These are phyloP conservation scores for Otatea glauca DNA, from an alignment of 176 grass and related monocot genomes.

Conservation along the genomic window DNA sequence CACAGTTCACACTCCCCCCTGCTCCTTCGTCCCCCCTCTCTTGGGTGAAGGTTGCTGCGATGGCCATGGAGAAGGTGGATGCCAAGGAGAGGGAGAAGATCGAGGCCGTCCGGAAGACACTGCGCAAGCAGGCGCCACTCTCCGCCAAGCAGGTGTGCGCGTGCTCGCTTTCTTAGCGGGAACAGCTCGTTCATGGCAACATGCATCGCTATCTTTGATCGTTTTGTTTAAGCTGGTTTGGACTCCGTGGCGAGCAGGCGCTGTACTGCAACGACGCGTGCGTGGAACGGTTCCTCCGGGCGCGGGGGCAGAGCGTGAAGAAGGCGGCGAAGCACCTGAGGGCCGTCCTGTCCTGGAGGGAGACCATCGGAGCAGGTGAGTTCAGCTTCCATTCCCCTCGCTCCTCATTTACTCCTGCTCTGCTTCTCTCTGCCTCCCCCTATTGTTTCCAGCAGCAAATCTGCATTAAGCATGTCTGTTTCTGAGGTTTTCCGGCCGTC, in stretches of 20 bases:
- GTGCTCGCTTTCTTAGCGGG: not conserved
- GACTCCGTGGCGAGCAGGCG: conserved; percentile 55
- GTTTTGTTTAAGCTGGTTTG: conserved; percentile 7
- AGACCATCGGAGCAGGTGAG: conserved; percentile 77
- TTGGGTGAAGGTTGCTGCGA: conserved; percentile 27
- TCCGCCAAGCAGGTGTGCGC: conserved; percentile 74
- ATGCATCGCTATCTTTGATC: not conserved
- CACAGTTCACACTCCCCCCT: conserved; percentile 10
- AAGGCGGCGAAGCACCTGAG: conserved; percentile 92
- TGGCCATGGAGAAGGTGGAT: conserved; percentile 82
- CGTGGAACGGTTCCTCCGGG: conserved; percentile 75
- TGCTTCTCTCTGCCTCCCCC: not conserved
- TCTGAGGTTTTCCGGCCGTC: conserved; percentile 2
- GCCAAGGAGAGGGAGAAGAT: conserved; percentile 71
- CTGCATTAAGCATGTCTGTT: not conserved
- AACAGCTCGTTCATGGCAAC: not conserved
- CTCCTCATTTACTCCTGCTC: conserved; percentile 11
- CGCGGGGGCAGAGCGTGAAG: conserved; percentile 77
- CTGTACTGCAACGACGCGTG: conserved; percentile 92
- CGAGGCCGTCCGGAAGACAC: conserved; percentile 73
- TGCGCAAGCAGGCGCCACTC: conserved; percentile 87
- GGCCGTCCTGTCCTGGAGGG: conserved; percentile 86
- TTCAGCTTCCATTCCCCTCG: conserved; percentile 15
- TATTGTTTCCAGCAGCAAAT: not conserved
- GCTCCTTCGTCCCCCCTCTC: not conserved